These are phyloP conservation scores for Tetrapyrgos nigripes DNA, from an alignment of 1,284 basidiomycete species.

Conservation along the genomic window DNA sequence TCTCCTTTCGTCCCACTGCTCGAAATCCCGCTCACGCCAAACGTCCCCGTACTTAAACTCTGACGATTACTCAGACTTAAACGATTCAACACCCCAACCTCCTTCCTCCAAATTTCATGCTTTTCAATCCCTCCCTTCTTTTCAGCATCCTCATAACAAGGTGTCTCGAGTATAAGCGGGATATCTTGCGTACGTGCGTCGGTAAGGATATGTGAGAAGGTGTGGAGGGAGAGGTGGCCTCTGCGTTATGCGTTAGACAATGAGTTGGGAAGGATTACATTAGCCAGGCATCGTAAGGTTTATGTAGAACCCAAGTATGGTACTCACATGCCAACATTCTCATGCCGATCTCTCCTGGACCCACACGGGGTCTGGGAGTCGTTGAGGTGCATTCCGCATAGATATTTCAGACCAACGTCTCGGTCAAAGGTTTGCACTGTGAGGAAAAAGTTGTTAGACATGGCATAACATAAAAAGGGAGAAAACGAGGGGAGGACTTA, in stretches of 20 bases:
- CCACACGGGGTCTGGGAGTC: slow-evolving; percentile 75
- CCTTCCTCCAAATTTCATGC: slow-evolving; percentile 74
- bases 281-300: neutral
- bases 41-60: neutral
- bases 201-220: slow-evolving; percentile 73
- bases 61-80: neutral
- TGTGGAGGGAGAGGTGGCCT: slow-evolving; percentile 68
- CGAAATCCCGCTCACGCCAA: neutral
- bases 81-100: slow-evolving; percentile 66
- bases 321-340: slow-evolving; percentile 82
- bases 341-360: slow-evolving; percentile 80
- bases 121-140: slow-evolving; percentile 21
- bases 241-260: slow-evolving; percentile 37
- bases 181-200: slow-evolving; percentile 74
- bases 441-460: neutral
- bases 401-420: slow-evolving; percentile 73
- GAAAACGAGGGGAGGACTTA: neutral
- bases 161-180: slow-evolving; percentile 86
- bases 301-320: slow-evolving; percentile 7
- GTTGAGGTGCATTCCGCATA: slow-evolving; percentile 86
- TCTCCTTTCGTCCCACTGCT: neutral
- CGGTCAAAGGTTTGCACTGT: slow-evolving; percentile 69
- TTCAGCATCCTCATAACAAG: slow-evolving; percentile 52
- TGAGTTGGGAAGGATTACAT: neutral
- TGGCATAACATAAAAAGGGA: neutral